Evolutionary conservation across 805 yeast genomes (phyloP).

Genomic region (Babjeviella inositovora): DNA sequence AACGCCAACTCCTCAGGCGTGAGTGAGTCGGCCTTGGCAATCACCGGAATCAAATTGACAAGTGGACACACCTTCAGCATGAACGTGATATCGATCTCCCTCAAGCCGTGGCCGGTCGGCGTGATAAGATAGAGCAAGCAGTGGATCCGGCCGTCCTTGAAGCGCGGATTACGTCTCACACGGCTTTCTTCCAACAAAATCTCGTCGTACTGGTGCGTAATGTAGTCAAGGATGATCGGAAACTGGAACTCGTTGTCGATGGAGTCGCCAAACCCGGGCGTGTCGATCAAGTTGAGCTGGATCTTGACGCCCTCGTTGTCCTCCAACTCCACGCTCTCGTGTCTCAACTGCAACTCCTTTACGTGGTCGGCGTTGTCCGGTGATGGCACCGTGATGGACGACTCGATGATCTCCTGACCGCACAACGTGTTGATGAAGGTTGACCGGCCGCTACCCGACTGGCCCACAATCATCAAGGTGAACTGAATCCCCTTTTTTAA

Average conservation of each 20-base stretch:
- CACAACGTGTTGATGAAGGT: slow-evolving; percentile 84
- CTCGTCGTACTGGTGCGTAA: slow-evolving; percentile 74
- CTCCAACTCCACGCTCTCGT: slow-evolving; percentile 71
- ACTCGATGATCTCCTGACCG: slow-evolving; percentile 73
- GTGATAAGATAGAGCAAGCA: slow-evolving; percentile 28
- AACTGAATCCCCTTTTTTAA: slow-evolving; percentile 75
- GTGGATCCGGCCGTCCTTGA: slow-evolving; percentile 74
- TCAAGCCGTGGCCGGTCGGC: slow-evolving; percentile 26
- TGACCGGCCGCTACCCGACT: slow-evolving; percentile 81
- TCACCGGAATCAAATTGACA: slow-evolving; percentile 24
- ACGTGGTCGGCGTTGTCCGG: slow-evolving; percentile 34
- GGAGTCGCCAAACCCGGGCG: slow-evolving; percentile 73
- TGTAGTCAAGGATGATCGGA: slow-evolving; percentile 56
- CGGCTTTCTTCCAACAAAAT: slow-evolving; percentile 67
- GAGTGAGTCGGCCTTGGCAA: slow-evolving; percentile 24
- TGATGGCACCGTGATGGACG: slow-evolving; percentile 38
- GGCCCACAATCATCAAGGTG: slow-evolving; percentile 77
- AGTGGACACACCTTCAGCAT: slow-evolving; percentile 21
- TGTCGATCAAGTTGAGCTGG: slow-evolving; percentile 59
- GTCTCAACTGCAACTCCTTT: slow-evolving; percentile 48
- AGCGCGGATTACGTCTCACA: slow-evolving; percentile 72
- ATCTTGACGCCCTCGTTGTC: slow-evolving; percentile 80
- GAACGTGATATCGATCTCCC: slow-evolving; percentile 22
- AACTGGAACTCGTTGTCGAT: slow-evolving; percentile 55
- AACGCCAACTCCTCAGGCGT: slow-evolving; percentile 29